These are phyloP conservation scores for Aquanectria penicillioides DNA, from an alignment of 2,329 filamentous ascomycete genomes.

Conservation along the genomic window DNA sequence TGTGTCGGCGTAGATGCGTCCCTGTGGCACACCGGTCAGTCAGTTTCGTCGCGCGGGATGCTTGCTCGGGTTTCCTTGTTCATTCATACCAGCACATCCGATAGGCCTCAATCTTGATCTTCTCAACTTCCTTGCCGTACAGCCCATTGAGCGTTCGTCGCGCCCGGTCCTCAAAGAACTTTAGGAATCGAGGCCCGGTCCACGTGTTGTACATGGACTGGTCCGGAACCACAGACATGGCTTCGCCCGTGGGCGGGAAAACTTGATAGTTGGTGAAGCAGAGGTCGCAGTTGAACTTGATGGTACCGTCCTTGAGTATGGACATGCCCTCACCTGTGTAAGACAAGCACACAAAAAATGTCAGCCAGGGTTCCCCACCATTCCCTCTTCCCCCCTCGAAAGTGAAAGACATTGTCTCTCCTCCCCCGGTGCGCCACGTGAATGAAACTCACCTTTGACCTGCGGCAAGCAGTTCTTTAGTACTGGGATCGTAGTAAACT, in stretches of 20 bases:
- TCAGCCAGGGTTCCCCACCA: no score
- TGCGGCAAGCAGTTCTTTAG: conserved; percentile 56
- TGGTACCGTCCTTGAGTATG: conserved; percentile 56
- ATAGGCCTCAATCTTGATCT: conserved; percentile 53
- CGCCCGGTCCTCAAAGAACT: conserved; percentile 56
- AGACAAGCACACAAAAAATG: not conserved
- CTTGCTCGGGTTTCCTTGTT: not conserved
- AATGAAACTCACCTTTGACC: conserved; percentile 51
- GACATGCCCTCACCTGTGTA: conserved; percentile 54
- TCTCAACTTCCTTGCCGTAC: conserved; percentile 53
- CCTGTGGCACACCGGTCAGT: conserved; percentile 51
- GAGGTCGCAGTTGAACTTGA: conserved; percentile 71
- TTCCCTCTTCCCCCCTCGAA: no score
- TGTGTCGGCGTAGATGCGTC: conserved; percentile 70
- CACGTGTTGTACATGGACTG: conserved; percentile 54
- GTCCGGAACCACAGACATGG: conserved; percentile 62
- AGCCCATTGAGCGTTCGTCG: conserved; percentile 51
- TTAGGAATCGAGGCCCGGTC: conserved; percentile 51
- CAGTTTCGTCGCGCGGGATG: not conserved
- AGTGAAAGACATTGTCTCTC: no score
- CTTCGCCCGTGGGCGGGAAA: conserved; percentile 57
- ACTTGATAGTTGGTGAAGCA: conserved; percentile 65
- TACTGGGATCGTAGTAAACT: conserved; percentile 62
- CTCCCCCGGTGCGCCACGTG: not conserved
- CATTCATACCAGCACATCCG: conserved; percentile 57